phyloP scores from a whole-genome alignment of 2,329 filamentous ascomycete species.

The Colletotrichum acutatum region DNA sequence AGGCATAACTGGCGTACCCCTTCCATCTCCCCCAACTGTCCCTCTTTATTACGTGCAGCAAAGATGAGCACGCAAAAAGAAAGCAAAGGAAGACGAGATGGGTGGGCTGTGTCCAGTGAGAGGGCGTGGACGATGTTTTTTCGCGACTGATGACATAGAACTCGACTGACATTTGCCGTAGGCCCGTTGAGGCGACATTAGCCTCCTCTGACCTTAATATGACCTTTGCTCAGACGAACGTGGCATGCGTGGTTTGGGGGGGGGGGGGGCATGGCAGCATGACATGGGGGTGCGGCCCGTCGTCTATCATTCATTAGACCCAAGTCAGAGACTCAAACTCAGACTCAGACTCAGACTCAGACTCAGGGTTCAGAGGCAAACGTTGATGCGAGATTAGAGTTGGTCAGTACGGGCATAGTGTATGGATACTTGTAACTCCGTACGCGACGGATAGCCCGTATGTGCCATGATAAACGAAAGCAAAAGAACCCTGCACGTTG shows the following conservation, averaged over 20 bases:
- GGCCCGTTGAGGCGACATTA: slow-evolving; percentile 4
- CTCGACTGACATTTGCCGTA: slow-evolving; percentile 23
- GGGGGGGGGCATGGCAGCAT: neutral
- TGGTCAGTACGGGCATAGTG: neutral
- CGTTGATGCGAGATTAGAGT: neutral
- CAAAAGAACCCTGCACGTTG: slow-evolving; percentile 3
- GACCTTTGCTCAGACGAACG: slow-evolving; percentile 5
- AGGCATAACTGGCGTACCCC: neutral
- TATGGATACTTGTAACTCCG: too few species aligned
- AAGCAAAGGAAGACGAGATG: slow-evolving; percentile 27
- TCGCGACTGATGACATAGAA: slow-evolving; percentile 27
- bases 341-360: neutral
- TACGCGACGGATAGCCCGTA: neutral
- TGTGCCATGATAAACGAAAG: neutral
- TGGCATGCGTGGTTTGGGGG: neutral
- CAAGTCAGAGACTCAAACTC: neutral
- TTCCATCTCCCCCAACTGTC: neutral
- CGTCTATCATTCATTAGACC: neutral
- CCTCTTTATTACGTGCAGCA: slow-evolving; percentile 27
- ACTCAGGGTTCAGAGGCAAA: neutral
- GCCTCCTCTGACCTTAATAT: neutral
- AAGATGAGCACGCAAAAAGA: slow-evolving; percentile 28
- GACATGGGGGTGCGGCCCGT: too few species aligned
- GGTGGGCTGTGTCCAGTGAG: neutral
- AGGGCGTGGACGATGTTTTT: neutral